A percentile compares a stretch with the other conserved stretches of the same genome.
phyloP scores from a whole-genome alignment of 805 yeast species.

The Kockiozyma suomiensis region DNA sequence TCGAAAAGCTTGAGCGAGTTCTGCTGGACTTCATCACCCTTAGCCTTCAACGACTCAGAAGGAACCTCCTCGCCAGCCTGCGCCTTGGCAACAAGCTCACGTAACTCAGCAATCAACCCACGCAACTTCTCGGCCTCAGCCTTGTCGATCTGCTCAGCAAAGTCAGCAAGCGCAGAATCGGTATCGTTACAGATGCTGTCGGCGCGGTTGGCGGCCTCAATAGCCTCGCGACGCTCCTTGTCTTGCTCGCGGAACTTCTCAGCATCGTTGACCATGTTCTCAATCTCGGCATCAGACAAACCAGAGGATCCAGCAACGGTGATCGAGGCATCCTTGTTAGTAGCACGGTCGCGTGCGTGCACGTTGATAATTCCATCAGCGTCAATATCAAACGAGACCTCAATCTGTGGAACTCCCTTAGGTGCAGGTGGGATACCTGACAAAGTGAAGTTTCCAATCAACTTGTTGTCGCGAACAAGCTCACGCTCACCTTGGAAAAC shows the following conservation, averaged over 20 bases:
- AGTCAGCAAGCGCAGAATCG: conserved; percentile 79
- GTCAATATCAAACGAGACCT: conserved; percentile 93
- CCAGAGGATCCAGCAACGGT: conserved; percentile 97
- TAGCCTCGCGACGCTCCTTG: conserved; percentile 79
- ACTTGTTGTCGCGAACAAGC: conserved; percentile 95
- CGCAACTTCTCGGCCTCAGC: conserved; percentile 57
- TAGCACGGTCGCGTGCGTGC: conserved; percentile 89
- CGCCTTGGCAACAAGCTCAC: conserved; percentile 75
- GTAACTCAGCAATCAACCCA: conserved; percentile 61
- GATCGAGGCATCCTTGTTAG: conserved; percentile 91
- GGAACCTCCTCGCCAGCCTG: conserved; percentile 68
- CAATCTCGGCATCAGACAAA: conserved; percentile 84
- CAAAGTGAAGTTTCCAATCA: conserved; percentile 94
- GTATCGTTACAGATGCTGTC: conserved; percentile 85
- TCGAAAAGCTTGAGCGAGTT: conserved; percentile 81
- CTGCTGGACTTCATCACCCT: conserved; percentile 81
- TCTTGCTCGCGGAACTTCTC: conserved; percentile 87
- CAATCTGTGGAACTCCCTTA: conserved; percentile 92
- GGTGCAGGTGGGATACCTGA: conserved; percentile 95
- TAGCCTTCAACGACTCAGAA: conserved; percentile 66
- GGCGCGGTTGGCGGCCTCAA: conserved; percentile 84
- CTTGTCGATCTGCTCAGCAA: conserved; percentile 65
- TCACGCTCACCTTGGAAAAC: conserved; percentile 99
- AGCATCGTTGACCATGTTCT: conserved; percentile 87
- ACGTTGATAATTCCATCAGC: conserved; percentile 98